Conservation (phyloP, 768 basidiomycete genomes). For the Pleurotus citrinopileatus region DNA sequence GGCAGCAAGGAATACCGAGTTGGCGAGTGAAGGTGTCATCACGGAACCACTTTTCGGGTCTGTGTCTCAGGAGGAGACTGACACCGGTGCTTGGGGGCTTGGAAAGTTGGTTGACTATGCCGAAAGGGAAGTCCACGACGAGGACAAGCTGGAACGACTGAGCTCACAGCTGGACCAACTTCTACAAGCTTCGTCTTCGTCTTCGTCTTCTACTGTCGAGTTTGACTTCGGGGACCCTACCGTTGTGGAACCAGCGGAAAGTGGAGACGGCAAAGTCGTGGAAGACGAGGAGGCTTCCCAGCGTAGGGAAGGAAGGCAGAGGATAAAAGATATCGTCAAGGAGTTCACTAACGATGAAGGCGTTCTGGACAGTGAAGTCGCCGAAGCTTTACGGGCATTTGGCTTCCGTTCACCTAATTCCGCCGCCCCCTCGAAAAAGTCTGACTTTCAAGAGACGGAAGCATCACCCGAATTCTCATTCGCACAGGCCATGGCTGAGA, state of each 20-base stretch:
- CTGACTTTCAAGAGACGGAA: background rate
- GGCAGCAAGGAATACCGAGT: constrained; percentile 4
- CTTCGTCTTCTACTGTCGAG: background rate
- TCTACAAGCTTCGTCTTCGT: background rate
- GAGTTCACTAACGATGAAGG: constrained; percentile 5
- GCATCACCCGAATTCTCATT: background rate
- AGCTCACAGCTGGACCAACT: background rate
- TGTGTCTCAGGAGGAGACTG: background rate
- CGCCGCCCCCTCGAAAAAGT: background rate
- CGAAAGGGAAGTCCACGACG: background rate
- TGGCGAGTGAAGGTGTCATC: constrained; percentile 1
- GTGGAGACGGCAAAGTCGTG: background rate
- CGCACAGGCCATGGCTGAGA: constrained; percentile 6
- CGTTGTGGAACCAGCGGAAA: background rate
- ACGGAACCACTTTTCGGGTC: background rate
- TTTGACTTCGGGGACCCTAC: background rate
- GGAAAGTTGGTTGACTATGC: background rate
- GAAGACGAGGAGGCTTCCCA: background rate
- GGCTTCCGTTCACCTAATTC: constrained; percentile 1
- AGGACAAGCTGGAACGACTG: background rate
- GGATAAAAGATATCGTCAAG: background rate
- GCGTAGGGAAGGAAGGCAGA: background rate
- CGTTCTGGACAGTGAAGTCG: background rate
- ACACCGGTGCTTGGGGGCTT: background rate
- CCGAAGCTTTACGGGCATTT: constrained; percentile 5